Base-by-base conservation (phyloP, 2,329 filamentous ascomycete species). In the Aspergillus sp. region DNA sequence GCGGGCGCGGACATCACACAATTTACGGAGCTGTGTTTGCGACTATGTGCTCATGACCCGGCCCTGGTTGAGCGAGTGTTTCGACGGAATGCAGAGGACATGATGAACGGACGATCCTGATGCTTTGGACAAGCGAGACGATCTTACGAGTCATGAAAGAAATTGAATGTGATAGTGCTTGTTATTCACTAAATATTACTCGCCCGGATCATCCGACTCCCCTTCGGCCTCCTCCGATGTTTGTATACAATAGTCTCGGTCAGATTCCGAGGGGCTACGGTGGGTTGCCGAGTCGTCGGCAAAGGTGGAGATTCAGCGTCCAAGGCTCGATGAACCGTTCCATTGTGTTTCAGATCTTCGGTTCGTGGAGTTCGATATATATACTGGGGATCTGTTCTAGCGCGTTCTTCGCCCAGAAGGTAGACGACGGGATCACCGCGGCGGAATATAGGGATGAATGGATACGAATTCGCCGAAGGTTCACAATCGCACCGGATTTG, bases 1-100 rank as follows among this genome's bases (percentile, higher is more conserved):
- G 79, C 83, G 19, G 78, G 77, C 2, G 58, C 83, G 2, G 78
- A 86, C 60, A 80, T 84, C 19, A 71, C 65, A 44, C 78, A 78
- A 0, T 85, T 81, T 63, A 74, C 83, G 24, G 74, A 82, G 52
- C 73, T 67, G 48, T 79, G 82, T 45, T 63, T 85, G 50, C 70
- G 77, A 13, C 80, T 81, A 75, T 83, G 80, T 57, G 74, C 70
- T 1, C 68, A 72, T 1, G 71, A 79, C 49, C 67, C 72, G 4
- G 57, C 66, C 7, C 63, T 82, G 35, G 67, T 75, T 19, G 72
- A 79, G 48, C 75, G 77, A 45, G 62, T 86, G 0, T 83, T 86
- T 57, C 74, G 76, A 42, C 68, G 66, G 17, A 86, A 86, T 58
- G 80, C 82, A 1, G 76, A 83, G 60, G 73, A 76, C 35, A 63